Evolutionary conservation across 2,329 filamentous ascomycete species (phyloP).

Genomic region (Blastomyces parvus): DNA sequence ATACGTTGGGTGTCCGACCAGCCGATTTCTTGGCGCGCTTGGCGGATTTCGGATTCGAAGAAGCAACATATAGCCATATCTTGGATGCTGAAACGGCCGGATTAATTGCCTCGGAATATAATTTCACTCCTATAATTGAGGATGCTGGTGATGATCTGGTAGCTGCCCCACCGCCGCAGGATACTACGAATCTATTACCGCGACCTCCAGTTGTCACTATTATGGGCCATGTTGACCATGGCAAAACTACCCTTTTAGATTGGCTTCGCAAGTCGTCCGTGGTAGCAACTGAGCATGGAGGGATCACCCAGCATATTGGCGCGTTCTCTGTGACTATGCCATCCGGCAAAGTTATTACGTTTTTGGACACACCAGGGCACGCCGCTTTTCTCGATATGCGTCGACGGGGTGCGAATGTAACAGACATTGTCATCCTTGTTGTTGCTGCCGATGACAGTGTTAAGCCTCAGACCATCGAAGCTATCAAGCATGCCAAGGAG

Average conservation of each 20-base stretch:
- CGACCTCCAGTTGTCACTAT: constrained; percentile 94
- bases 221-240: constrained; percentile 98
- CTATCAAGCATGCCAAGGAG: constrained; percentile 80
- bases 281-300: constrained; percentile 82
- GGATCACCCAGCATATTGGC: constrained; percentile 97
- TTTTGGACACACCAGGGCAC: constrained; percentile 93
- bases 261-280: constrained; percentile 88
- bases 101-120: constrained; percentile 84
- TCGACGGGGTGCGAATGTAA: constrained; percentile 87
- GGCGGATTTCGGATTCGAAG: constrained; percentile 80
- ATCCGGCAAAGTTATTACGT: constrained; percentile 82
- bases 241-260: constrained; percentile 93
- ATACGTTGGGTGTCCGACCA: constrained; percentile 60
- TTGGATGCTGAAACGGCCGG: constrained; percentile 85
- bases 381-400: constrained; percentile 94
- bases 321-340: constrained; percentile 88
- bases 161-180: constrained; percentile 58
- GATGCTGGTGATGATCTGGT: constrained; percentile 58
- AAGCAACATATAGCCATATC: constrained; percentile 70
- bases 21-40: constrained; percentile 66
- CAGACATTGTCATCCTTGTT: constrained; percentile 91
- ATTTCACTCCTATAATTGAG: constrained; percentile 75
- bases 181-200: constrained; percentile 56
- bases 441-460: constrained; percentile 96
- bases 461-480: constrained; percentile 93